Percentiles rank a stretch among this genome's conserved stretches.
Evolutionary conservation across 2,329 filamentous ascomycete genomes (phyloP).

Genomic region (Eutypa lata): DNA sequence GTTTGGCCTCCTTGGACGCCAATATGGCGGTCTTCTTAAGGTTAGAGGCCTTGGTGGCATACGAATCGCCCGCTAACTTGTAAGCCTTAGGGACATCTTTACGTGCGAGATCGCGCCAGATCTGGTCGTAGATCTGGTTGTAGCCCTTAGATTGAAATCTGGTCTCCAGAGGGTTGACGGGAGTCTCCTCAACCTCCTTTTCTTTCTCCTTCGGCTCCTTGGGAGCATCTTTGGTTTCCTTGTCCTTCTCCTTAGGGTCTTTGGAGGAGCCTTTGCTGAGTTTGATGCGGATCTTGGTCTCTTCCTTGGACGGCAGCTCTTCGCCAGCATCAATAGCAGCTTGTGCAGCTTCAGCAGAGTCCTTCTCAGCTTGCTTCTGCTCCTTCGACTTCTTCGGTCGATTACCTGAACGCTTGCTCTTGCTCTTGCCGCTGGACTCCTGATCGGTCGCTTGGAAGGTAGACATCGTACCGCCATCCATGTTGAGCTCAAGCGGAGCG

Average conservation of each 20-base stretch:
- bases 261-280: constrained; percentile 47
- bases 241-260: constrained; percentile 38
- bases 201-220: constrained; percentile 43
- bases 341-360: constrained; percentile 82
- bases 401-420: constrained; percentile 56
- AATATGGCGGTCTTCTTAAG: constrained; percentile 96
- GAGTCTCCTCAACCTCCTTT: constrained; percentile 31
- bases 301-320: constrained; percentile 60
- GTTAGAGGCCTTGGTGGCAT: constrained; percentile 87
- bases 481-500: constrained; percentile 70
- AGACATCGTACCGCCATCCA: constrained; percentile 81
- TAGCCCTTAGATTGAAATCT: constrained; percentile 87
- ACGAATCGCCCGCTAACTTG: constrained; percentile 81
- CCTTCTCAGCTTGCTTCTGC: constrained; percentile 77
- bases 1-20: constrained; percentile 92
- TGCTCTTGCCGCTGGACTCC: constrained; percentile 45
- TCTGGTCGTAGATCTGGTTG: constrained; percentile 95
- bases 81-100: constrained; percentile 93
- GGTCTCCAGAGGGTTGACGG: constrained; percentile 50
- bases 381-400: constrained; percentile 89
- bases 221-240: constrained; percentile 35
- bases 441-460: constrained; percentile 71
- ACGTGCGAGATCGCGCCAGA: constrained; percentile 89
- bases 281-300: constrained; percentile 63
- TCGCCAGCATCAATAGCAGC: constrained; percentile 77